Base-by-base conservation (phyloP, 306 rosid genomes). In the Mucuna pruriens region DNA sequence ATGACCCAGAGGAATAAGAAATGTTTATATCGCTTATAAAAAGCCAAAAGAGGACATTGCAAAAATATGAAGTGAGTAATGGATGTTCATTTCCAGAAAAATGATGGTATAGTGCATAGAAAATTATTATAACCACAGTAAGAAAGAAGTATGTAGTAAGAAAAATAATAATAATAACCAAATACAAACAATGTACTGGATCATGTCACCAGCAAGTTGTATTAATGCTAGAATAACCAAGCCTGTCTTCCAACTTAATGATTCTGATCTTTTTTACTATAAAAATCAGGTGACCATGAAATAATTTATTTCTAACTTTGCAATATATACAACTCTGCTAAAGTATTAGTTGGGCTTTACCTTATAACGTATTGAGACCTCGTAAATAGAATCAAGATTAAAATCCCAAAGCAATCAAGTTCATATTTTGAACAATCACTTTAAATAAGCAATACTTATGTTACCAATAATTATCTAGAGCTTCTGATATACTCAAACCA, bases 251-350 rank as follows among this genome's bases (percentile, higher is more conserved):
- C 60, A 61, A 60, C 29, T 65, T 61, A 69, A 55, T 34, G 40
- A 69, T 48, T 82, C 60, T 77, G 33, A n/a, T 4, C 16, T 33
- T 20, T 64, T 25, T 22, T 12, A 4, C 9, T 36, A 16, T n/a
- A 15, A 70, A 42, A 49, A 66, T 42, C 69, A 29, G 70, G 64
- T 5, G 5, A 12, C 6, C 23, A 13, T 9, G 44, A 22, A 81
- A 62, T 5, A 72, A 72, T 40, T 17, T 52, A n/a, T 62, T 60
- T 63, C 7, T 4, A 80, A 72, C 26, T 63, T 74, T 74, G 74
- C 58, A 54, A 39, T 13, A 40, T 23, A 80, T 19, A 61, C 19
- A 76, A 68, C 81, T 55, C 49, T 39, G 65, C 33, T n/a, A 36
- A 46, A 34, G 25, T 75, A 82, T 54, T 6, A 36, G 26, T 10